Base-by-base conservation (phyloP, 2,329 filamentous ascomycete species). In the Colletotrichum lindemuthianum region DNA sequence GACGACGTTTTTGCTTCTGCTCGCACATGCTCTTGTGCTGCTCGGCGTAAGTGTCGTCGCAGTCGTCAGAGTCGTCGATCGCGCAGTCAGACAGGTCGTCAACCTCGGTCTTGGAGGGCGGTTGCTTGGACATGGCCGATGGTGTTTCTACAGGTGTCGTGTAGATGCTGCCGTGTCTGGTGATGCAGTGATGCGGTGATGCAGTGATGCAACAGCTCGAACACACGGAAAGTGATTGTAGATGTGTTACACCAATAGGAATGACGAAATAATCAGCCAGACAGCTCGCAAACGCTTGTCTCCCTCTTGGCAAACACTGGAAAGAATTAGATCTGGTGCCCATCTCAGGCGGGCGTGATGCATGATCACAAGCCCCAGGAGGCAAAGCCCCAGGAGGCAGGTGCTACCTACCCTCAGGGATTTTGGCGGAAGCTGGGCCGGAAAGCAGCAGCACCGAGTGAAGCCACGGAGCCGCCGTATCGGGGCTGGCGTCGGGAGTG, bases 21-120 rank as follows among this genome's bases (percentile, higher is more conserved):
- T 78, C 74, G 66, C 75, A 79, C 63, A 78, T 72, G 47, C 71
- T 79, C 69, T 79, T 78, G 67, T 81, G 78, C 34, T 76, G 66
- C 33, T 74, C 68, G 56, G 72, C 75, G 57, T 74, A 69, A 36
- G 76, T 75, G 55, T 80, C 78, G 32, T 78, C 73, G 36, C 77
- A 72, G 56, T 81, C 76, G 63, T 77, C 75, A 10, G 72, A 73
- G 66, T 81, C 78, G 63, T 80, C 78, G 40, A 80, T 75, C 56
- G 78, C 79, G 54, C 72, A 71, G 37, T 69, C 63, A 32, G 48
- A 54, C 6, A 16, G 57, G 10, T 58, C 53, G 6, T 32, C 43
- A 6, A 32, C 8, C 37, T 54, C 49, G 40, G 24, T 13, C n/a
- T 52, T 13, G 8, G 56, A 59, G 36, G 57, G 34, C 32, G 44